Conservation (phyloP, 2,329 filamentous ascomycete genomes). For the Pseudogymnoascus sp. region DNA sequence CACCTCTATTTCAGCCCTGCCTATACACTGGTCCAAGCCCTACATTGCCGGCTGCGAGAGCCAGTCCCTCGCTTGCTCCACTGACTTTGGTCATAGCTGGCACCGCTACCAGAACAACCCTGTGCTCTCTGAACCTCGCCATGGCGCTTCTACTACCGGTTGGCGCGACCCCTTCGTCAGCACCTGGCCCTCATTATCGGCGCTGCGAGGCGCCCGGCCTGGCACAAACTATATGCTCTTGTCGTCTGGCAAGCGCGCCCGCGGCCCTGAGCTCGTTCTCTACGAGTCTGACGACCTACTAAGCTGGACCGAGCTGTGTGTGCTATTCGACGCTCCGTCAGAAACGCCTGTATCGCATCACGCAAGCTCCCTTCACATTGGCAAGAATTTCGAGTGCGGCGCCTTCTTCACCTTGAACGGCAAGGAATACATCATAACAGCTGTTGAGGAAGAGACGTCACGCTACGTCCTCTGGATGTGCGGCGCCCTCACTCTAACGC, state of each 20-base stretch:
- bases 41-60: conserved; percentile 21
- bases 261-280: conserved; percentile 17
- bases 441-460: conserved; percentile 9
- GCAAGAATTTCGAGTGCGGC: conserved; percentile 21
- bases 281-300: conserved; percentile 19
- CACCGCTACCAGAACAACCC: conserved; percentile 16
- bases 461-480: neutral
- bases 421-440: conserved; percentile 19
- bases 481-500: neutral
- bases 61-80: conserved; percentile 20
- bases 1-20: conserved; percentile 19
- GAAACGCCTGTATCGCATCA: conserved; percentile 13
- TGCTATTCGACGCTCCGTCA: conserved; percentile 14
- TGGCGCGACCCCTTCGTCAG: conserved; percentile 22
- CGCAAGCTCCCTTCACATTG: conserved; percentile 14
- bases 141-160: conserved; percentile 15
- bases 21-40: conserved; percentile 20
- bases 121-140: conserved; percentile 16
- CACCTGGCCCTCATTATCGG: conserved; percentile 16
- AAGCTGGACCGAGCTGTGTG: conserved; percentile 17
- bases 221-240: conserved; percentile 20
- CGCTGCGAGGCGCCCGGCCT: conserved; percentile 6
- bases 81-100: conserved; percentile 20
- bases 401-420: conserved; percentile 20
- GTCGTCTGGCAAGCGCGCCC: conserved; percentile 16